Conservation (phyloP, 2,329 filamentous ascomycete species). For the Aspergillus jensenii region DNA sequence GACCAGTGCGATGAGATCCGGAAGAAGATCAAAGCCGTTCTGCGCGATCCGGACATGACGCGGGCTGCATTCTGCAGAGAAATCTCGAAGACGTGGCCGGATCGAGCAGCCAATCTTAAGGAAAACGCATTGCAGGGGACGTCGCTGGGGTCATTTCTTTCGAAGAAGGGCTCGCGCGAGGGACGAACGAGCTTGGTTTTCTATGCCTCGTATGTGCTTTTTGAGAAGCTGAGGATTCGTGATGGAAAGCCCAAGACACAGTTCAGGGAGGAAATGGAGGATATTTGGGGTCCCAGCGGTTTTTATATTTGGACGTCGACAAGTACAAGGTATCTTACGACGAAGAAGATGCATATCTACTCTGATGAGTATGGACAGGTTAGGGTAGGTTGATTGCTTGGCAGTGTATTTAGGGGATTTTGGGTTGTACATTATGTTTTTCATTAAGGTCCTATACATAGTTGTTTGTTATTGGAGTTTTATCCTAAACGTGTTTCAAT, state of each 20-base stretch:
- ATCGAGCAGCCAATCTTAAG: constrained; percentile 35
- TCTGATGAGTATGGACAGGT: constrained; percentile 11
- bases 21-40: constrained; percentile 55
- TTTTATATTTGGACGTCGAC: constrained; percentile 8
- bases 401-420: background rate
- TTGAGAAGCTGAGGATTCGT: constrained; percentile 58
- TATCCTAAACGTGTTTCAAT: no score
- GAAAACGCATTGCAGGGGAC: constrained; percentile 27
- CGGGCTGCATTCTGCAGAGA: constrained; percentile 54
- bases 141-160: constrained; percentile 52
- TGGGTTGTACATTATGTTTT: background rate
- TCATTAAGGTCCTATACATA: no score
- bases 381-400: background rate
- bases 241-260: constrained; percentile 54
- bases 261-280: constrained; percentile 55
- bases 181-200: constrained; percentile 53
- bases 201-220: constrained; percentile 59
- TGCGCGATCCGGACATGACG: constrained; percentile 50
- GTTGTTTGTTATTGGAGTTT: no score
- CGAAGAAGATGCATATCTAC: background rate
- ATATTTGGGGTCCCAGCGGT: constrained; percentile 23
- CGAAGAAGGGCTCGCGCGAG: constrained; percentile 48
- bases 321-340: background rate
- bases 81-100: constrained; percentile 45
- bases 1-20: constrained; percentile 61